Evolutionary conservation across 2,329 filamentous ascomycete species (phyloP).

Genomic region (Colletotrichum destructivum): DNA sequence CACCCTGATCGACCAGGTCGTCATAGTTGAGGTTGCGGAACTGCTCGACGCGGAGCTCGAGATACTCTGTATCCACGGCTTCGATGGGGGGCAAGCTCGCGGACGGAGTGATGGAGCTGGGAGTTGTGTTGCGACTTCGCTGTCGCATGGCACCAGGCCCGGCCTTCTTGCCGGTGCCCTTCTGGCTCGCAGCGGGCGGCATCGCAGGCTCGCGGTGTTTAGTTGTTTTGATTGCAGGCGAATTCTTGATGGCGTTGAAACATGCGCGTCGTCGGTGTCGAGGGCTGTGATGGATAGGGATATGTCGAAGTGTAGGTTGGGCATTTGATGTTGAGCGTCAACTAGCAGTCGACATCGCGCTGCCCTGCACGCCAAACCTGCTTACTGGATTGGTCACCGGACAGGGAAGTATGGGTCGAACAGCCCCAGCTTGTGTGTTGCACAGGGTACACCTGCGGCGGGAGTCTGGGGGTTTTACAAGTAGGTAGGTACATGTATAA

Average conservation of each 20-base stretch:
- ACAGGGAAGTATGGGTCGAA: slow-evolving; percentile 34
- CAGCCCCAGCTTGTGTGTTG: slow-evolving; percentile 25
- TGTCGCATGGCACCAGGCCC: slow-evolving; percentile 74
- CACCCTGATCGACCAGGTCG: slow-evolving; percentile 76
- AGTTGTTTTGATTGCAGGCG: slow-evolving; percentile 5
- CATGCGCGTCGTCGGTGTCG: slow-evolving; percentile 31
- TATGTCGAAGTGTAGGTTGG: slow-evolving; percentile 23
- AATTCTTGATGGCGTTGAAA: slow-evolving; percentile 18
- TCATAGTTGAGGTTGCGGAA: slow-evolving; percentile 76
- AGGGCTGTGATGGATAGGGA: slow-evolving; percentile 27
- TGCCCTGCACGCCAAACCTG: slow-evolving; percentile 33
- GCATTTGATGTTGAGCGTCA: slow-evolving; percentile 27
- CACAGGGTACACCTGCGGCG: background rate
- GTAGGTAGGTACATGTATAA: slow-evolving; percentile 12
- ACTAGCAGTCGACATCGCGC: slow-evolving; percentile 36
- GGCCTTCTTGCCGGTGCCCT: slow-evolving; percentile 77
- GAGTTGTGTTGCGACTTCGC: slow-evolving; percentile 84
- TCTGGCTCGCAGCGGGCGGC: slow-evolving; percentile 72
- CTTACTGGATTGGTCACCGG: slow-evolving; percentile 39
- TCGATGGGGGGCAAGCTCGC: slow-evolving; percentile 70
- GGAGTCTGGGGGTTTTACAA: slow-evolving; percentile 30
- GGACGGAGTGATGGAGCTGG: slow-evolving; percentile 67
- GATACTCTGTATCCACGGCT: slow-evolving; percentile 73
- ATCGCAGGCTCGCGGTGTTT: slow-evolving; percentile 53
- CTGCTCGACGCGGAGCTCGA: slow-evolving; percentile 74